Base-by-base conservation (phyloP, 2,329 filamentous ascomycete genomes). In the Talaromyces sp. region DNA sequence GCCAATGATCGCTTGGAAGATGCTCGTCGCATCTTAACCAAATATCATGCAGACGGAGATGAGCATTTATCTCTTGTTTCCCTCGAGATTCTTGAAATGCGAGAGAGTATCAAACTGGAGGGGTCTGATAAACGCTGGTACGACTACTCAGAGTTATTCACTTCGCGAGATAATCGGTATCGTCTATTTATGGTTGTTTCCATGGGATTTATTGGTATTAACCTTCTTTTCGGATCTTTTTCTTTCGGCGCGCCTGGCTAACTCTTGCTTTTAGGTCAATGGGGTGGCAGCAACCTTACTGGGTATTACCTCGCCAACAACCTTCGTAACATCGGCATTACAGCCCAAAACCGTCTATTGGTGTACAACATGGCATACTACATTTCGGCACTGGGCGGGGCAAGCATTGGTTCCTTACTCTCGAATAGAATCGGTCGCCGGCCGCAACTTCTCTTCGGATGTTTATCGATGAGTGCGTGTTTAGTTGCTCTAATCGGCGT, bases 1-100 rank as follows among this genome's bases (percentile, higher is more conserved):
- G 79, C 80, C 59, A 80, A 84, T 59, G 81, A 84, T 61, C 80
- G 81, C n/a, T 76, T 80, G 12, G 83, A 86, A 29, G 78, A 86
- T 64, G 83, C 83, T 2, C 73, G 81, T n/a, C 72, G 77, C 4
- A 79, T 82, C 2, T 77, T 89, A 57, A 78, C 80, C 14, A 81
- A 81, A 60, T 84, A 83, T 66, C 86, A 87, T 55, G 85, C 83
- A 2, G 77, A 83, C 62, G 75, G 76, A 1, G 71, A 72, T 57
- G 62, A 61, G 0, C 66, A 73, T 5, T 70, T 65, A 12, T 59
- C 63, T 17, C 71, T 66, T 62, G 71, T 73, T n/a, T 64, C 65
- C 27, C 65, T 71, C 1, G 68, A 74, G 57, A 61, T 73, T 19
- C 51, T 52, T 11, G 73, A 75, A 55, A 72, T 72, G 50, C 70